Evolutionary conservation across 768 basidiomycete genomes (phyloP).

Genomic region (Leucogyrophana mollusca): DNA sequence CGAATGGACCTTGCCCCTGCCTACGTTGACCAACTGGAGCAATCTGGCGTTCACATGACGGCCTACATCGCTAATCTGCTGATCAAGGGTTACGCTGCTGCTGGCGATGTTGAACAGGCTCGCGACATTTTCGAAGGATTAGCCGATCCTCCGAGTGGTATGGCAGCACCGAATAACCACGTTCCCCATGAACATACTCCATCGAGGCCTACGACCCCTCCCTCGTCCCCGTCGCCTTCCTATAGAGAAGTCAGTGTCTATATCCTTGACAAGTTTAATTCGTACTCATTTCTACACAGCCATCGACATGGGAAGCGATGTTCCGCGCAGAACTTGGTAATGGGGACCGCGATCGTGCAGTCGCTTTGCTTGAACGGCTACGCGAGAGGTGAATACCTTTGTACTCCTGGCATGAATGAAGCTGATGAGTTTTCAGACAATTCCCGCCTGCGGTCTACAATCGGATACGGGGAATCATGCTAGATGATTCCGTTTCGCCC

Average conservation of each 20-base stretch:
- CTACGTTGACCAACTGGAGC: slow-evolving; percentile 62
- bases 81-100: slow-evolving; percentile 63
- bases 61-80: slow-evolving; percentile 86
- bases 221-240: slow-evolving; percentile 40
- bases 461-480: slow-evolving; percentile 77
- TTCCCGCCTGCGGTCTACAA: slow-evolving; percentile 79
- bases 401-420: background rate
- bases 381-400: slow-evolving; percentile 57
- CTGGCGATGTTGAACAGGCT: slow-evolving; percentile 68
- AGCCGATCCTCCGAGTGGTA: slow-evolving; percentile 75
- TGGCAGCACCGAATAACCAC: slow-evolving; percentile 90
- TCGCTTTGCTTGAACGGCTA: slow-evolving; percentile 67
- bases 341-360: slow-evolving; percentile 70
- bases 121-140: slow-evolving; percentile 78
- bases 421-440: slow-evolving; percentile 41
- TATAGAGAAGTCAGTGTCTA: slow-evolving; percentile 27
- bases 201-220: slow-evolving; percentile 18
- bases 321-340: slow-evolving; percentile 84
- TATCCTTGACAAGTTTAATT: background rate
- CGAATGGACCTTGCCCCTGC: slow-evolving; percentile 73
- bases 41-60: slow-evolving; percentile 77
- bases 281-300: slow-evolving; percentile 39
- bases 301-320: slow-evolving; percentile 96
- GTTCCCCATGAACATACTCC: slow-evolving; percentile 58
- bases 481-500: slow-evolving; percentile 61